Evolutionary conservation across 352 stramenopile genomes (phyloP).

Genomic region (Phytophthora podocarpi): DNA sequence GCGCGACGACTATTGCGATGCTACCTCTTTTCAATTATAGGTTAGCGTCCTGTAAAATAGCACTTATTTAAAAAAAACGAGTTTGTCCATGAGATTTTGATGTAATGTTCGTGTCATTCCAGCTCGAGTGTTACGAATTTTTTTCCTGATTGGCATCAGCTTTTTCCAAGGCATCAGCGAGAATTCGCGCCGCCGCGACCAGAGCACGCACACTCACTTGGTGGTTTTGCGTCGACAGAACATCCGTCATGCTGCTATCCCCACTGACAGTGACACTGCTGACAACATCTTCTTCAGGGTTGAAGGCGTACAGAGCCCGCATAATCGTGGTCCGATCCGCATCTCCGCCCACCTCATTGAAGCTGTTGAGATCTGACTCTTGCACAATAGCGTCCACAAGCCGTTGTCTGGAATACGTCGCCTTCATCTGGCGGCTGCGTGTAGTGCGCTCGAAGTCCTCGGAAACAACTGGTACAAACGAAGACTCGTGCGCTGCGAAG

Average conservation of each 20-base stretch:
- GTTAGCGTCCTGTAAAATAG: too few relatives aligned
- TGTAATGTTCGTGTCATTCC: too few relatives aligned
- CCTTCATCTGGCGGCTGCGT: slow-evolving; percentile 50
- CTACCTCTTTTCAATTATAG: slow-evolving; percentile 16
- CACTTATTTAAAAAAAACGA: too few relatives aligned
- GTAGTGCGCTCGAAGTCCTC: slow-evolving; percentile 64
- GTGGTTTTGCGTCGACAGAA: slow-evolving; percentile 28
- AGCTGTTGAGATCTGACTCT: slow-evolving; percentile 45
- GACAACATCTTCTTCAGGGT: slow-evolving; percentile 5
- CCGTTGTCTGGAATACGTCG: slow-evolving; percentile 47
- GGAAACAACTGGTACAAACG: slow-evolving; percentile 21
- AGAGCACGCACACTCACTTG: slow-evolving; percentile 41
- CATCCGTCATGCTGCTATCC: slow-evolving; percentile 15
- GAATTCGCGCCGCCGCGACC: slow-evolving; percentile 49
- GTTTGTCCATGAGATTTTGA: too few relatives aligned
- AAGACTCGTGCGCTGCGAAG: slow-evolving; percentile 12
- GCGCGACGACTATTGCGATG: slow-evolving; percentile 23
- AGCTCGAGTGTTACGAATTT: too few relatives aligned
- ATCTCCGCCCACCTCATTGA: slow-evolving; percentile 24
- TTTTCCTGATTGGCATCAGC: slow-evolving; percentile 17
- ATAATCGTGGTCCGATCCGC: slow-evolving; percentile 36
- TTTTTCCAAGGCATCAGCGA: slow-evolving; percentile 53
- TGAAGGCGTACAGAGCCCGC: slow-evolving; percentile 43
- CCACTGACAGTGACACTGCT: neutral
- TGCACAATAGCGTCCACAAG: slow-evolving; percentile 65